A percentile compares a stretch with the other conserved stretches of the same genome.
Conservation (phyloP, 2,329 filamentous ascomycete genomes). For the Arthrobotrys sinensis region DNA sequence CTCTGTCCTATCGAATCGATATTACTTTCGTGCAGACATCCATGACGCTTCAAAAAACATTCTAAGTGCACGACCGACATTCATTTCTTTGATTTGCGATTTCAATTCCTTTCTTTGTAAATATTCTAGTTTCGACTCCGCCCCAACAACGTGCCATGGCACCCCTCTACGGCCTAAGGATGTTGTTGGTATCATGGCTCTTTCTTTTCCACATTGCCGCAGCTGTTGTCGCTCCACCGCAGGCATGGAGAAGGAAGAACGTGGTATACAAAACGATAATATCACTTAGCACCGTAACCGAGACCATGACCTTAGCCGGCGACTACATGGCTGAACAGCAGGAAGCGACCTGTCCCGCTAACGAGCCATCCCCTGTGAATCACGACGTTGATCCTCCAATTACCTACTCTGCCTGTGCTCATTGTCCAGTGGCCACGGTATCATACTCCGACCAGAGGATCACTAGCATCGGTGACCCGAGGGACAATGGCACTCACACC, state of each 20-base stretch:
- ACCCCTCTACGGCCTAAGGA: neutral
- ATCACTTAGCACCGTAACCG: slow-evolving; percentile 39
- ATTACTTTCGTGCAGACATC: neutral
- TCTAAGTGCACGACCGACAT: neutral
- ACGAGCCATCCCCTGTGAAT: slow-evolving; percentile 12
- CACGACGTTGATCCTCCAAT: slow-evolving; percentile 40
- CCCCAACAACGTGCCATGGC: neutral
- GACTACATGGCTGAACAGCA: slow-evolving; percentile 29
- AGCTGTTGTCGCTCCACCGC: slow-evolving; percentile 25
- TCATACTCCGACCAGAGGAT: slow-evolving; percentile 45
- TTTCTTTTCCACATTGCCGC: slow-evolving; percentile 14
- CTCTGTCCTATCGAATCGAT: neutral
- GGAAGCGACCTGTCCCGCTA: slow-evolving; percentile 29
- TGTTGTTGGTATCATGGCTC: slow-evolving; percentile 27
- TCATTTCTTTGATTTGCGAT: slow-evolving; percentile 3
- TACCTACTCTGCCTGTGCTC: slow-evolving; percentile 40
- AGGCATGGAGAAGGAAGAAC: slow-evolving; percentile 38
- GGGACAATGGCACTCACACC: slow-evolving; percentile 49
- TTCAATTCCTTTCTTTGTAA: slow-evolving; percentile 9
- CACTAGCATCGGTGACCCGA: slow-evolving; percentile 41
- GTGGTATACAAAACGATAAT: slow-evolving; percentile 55
- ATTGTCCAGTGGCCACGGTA: slow-evolving; percentile 43
- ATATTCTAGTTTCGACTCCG: neutral
- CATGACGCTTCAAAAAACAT: neutral
- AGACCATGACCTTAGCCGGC: slow-evolving; percentile 37